phyloP scores from a whole-genome alignment of 176 grass and related monocot genomes.

The Canna indica region DNA sequence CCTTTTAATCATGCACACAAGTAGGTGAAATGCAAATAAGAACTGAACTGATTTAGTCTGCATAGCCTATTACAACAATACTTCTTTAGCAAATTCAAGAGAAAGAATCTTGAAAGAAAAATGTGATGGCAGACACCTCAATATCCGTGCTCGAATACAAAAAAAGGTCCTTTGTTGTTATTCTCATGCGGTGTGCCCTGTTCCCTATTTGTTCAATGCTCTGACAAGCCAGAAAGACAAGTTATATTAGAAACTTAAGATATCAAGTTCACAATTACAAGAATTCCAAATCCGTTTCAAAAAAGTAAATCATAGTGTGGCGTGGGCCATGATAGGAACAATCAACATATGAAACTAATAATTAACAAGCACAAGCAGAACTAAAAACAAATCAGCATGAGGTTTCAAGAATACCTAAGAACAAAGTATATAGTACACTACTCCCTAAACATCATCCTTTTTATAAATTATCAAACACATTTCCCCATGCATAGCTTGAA shows the following conservation, averaged over 20 bases:
- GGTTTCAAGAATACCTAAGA: no score
- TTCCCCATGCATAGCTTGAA: no score
- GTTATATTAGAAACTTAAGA: background rate
- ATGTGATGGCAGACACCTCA: constrained; percentile 45
- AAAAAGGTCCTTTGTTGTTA: constrained; percentile 64
- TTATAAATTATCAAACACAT: no score
- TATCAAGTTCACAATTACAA: background rate
- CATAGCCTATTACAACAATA: no score
- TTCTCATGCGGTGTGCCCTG: constrained; percentile 76
- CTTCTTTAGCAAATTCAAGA: no score
- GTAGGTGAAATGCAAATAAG: background rate
- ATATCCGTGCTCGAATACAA: constrained; percentile 89
- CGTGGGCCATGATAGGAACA: background rate
- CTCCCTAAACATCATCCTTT: no score
- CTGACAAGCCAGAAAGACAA: constrained; percentile 30
- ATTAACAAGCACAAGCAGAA: background rate
- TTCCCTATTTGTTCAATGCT: constrained; percentile 93
- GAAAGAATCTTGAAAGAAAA: background rate
- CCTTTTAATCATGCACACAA: no score
- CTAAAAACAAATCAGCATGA: background rate
- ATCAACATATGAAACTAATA: constrained; percentile 5
- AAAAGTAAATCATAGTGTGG: background rate
- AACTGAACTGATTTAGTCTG: no score
- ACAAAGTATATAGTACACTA: no score
- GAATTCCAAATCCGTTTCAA: background rate